Base-by-base conservation (phyloP, 2,329 filamentous ascomycete genomes). In the Colletotrichum sp. region DNA sequence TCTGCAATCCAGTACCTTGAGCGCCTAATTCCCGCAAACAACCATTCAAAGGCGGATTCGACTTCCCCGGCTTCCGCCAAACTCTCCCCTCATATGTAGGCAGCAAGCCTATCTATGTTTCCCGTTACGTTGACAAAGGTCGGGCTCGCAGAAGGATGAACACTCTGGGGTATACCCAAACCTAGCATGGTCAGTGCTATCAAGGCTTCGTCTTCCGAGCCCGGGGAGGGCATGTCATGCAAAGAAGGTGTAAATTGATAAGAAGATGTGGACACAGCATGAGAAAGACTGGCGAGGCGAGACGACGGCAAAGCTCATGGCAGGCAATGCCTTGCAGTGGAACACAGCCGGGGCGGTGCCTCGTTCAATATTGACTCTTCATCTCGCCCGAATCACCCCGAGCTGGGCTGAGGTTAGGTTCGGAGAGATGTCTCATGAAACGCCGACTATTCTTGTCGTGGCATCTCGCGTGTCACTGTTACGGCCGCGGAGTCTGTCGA, bases 141-240 rank as follows among this genome's bases (percentile, higher is more conserved):
- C 28, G 62, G 36, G 26, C 21, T 59, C 10, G 71, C 72, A 30
- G 26, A 68, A 72, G 64, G 73, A 73, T 44, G 70, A 73, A 76
- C 73, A 68, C 70, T 76, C 69, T 60, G 64, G 73, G 73, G 69
- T 73, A 68, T 73, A 64, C 63, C 57, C 73, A 76, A 73, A 73
- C 55, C 24, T 62, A 64, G 70, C 69, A 32, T 44, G 63, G 69
- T 49, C 69, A 34, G 69, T 64, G 72, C 55, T 28, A 21, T 72
- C 36, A 24, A 60, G 30, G 67, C 55, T 44, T 34, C 44, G 49
- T 13, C 26, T 62, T 15, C 32, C 44, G 70, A 57, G 64, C 24
- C 69, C 21, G 28, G 73, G 69, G 63, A 57, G 34, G 32, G 73
- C 73, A 68, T 64, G 63, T 63, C 24, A 73, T 76, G 73, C 73